Evolutionary conservation across 2,329 filamentous ascomycete genomes (phyloP).

Genomic region (Cadophora malorum): DNA sequence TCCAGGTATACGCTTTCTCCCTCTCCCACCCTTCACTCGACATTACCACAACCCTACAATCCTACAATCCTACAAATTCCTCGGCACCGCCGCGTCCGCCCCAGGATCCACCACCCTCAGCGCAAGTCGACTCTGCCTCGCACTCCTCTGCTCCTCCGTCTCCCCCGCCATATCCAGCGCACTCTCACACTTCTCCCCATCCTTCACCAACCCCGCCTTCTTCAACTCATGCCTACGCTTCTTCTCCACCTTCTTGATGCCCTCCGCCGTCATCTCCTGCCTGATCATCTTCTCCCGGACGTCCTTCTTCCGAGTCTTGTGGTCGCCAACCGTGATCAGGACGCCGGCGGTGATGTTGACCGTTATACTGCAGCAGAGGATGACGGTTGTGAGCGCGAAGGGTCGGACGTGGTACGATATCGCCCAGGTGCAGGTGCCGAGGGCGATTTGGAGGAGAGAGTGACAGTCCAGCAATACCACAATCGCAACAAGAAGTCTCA

Average conservation of each 20-base stretch:
- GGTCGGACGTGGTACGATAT: conserved; percentile 75
- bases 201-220: conserved; percentile 15
- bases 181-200: neutral
- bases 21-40: too few species aligned
- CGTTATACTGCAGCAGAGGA: conserved; percentile 79
- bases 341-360: conserved; percentile 80
- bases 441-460: conserved; percentile 78
- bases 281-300: conserved; percentile 78
- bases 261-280: conserved; percentile 74
- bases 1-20: neutral
- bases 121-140: conserved; percentile 4
- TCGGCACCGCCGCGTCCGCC: conserved; percentile 3
- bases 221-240: conserved; percentile 40
- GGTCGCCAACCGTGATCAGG: conserved; percentile 77
- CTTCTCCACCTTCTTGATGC: conserved; percentile 54
- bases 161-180: neutral
- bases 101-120: conserved; percentile 8
- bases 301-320: conserved; percentile 83
- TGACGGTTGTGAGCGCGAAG: conserved; percentile 77
- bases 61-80: neutral
- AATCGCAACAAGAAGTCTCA: conserved; percentile 75
- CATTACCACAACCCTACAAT: neutral
- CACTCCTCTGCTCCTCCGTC: conserved; percentile 7
- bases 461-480: conserved; percentile 82
- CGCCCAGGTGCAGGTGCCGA: conserved; percentile 80